These are phyloP conservation scores for Calocera viscosa DNA, from an alignment of 768 basidiomycete genomes.

Conservation along the genomic window DNA sequence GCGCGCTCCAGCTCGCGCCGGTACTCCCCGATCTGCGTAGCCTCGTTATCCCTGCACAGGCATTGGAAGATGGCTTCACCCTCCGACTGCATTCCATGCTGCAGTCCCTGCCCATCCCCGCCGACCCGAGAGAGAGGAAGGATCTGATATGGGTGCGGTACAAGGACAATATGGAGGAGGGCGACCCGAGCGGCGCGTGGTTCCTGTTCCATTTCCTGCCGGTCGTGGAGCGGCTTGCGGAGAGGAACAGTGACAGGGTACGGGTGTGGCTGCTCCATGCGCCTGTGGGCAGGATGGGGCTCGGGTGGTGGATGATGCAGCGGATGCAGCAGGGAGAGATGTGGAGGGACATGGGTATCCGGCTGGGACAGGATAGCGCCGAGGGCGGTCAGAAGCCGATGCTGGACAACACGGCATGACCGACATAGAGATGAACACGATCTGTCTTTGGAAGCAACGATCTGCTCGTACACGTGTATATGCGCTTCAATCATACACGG, in stretches of 20 bases:
- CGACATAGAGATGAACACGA: background rate
- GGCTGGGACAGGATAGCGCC: background rate
- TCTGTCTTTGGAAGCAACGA: background rate
- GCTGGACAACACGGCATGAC: background rate
- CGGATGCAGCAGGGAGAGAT: background rate
- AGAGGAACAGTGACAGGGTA: background rate
- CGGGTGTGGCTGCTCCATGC: background rate
- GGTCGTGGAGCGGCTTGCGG: background rate
- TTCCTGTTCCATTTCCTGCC: background rate
- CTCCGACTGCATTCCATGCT: background rate
- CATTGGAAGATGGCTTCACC: background rate
- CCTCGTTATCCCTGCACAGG: background rate
- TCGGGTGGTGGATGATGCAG: background rate
- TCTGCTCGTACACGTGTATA: background rate
- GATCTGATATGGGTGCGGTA: background rate
- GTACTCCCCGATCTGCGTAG: background rate
- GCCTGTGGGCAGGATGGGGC: background rate
- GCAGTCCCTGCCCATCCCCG: background rate
- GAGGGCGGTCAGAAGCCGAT: background rate
- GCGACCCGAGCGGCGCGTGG: background rate
- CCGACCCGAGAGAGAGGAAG: background rate
- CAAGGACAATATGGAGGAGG: background rate
- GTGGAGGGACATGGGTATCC: background rate
- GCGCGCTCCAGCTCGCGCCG: background rate
- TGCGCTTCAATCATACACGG: background rate